Percentiles rank a stretch among this genome's conserved stretches.
Conservation (phyloP, 1,284 basidiomycete species). For the Gymnopus androsaceus region DNA sequence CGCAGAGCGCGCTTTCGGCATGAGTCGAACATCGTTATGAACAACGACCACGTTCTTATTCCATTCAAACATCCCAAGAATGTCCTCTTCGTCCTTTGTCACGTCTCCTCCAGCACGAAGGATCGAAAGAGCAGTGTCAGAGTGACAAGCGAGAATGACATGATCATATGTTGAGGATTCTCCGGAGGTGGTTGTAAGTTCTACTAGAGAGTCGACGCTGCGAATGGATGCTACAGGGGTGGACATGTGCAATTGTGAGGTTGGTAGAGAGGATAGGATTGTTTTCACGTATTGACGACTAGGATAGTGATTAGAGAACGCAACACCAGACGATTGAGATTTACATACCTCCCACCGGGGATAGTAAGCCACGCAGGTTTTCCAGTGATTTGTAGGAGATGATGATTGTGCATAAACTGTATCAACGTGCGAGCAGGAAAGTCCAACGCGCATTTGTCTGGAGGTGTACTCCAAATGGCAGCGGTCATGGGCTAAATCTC, state of each 20-base stretch:
- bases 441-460: slow-evolving; percentile 69
- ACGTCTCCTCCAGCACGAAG: slow-evolving; percentile 54
- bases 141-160: slow-evolving; percentile 79
- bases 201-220: slow-evolving; percentile 28
- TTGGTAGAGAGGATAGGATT: slow-evolving; percentile 58
- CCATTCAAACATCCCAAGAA: slow-evolving; percentile 67
- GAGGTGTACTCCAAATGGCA: slow-evolving; percentile 81
- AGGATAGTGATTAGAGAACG: slow-evolving; percentile 5
- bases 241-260: slow-evolving; percentile 58
- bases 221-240: slow-evolving; percentile 53
- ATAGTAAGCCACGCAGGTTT: slow-evolving; percentile 82
- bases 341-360: slow-evolving; percentile 63
- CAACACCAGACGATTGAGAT: not conserved
- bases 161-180: slow-evolving; percentile 60
- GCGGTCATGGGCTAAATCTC: slow-evolving; percentile 72
- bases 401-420: slow-evolving; percentile 81
- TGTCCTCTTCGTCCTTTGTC: slow-evolving; percentile 57
- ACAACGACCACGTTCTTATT: slow-evolving; percentile 71
- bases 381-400: slow-evolving; percentile 73
- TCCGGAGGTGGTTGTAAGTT: slow-evolving; percentile 47
- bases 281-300: slow-evolving; percentile 69
- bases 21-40: slow-evolving; percentile 67
- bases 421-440: slow-evolving; percentile 76
- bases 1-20: slow-evolving; percentile 60
- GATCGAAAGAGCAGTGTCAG: slow-evolving; percentile 65